Evolutionary conservation across 2,329 filamentous ascomycete species (phyloP), one percentile per base, ranked within the genome.

Genomic region (Hypoxylon sp.): DNA sequence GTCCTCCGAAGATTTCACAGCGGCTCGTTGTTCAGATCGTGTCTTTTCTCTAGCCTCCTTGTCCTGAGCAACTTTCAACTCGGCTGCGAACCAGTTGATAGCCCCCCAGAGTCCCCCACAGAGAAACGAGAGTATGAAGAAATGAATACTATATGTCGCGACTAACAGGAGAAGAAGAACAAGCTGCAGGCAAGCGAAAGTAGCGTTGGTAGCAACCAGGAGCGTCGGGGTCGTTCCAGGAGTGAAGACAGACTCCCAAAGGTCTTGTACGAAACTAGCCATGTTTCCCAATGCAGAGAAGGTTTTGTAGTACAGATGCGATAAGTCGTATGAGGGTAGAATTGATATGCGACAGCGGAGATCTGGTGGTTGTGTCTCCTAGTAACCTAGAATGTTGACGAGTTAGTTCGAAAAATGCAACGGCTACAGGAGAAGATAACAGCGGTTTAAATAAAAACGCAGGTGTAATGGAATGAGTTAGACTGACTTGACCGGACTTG

Each of bases 81-180:
- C 93, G 34, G 75, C 75, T 46, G 90, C 91, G 68, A 99, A 97
- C 94, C 94, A 99, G 80, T 97, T 97, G 75, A 97, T 92, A 49
- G 89, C 84, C 77, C 83, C 91, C 94, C 94, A 99, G 25, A 97
- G 79, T 3, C 89, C 89, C 21, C 76, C 92, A 58, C 85, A 90
- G 7, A 99, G 78, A 51, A 86, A 66, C 8, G 90, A 96, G 4
- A 99, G 82, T 50, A 93, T 79, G 57, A 91, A 70, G 67, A 97
- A 96, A 78, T 97, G 94, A 59, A 96, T 81, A 75, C 89, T 96
- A 73, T 88, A 85, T 5, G 93, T 99, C 48, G 84, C 87, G 61
- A 91, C 54, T 42, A 97, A 82, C 56, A 99, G 87, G 44, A 75
- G 71, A 59, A 90, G 73, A 61, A 97, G 86, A 30, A 96, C 79